Conservation (phyloP, 2,329 filamentous ascomycete species). For the Cyanodermella asteris region DNA sequence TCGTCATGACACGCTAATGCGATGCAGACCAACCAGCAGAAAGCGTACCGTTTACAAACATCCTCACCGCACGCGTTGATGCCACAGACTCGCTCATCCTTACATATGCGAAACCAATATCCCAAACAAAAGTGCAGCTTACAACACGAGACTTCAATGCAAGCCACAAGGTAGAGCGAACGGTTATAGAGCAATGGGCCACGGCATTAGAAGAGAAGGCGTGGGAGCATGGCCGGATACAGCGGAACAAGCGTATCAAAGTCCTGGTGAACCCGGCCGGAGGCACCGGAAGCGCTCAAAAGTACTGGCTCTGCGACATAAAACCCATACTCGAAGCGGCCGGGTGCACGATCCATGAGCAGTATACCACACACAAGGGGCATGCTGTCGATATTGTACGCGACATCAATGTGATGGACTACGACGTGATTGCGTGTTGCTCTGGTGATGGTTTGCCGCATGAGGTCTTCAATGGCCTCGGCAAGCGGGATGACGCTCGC, state of each 20-base stretch:
- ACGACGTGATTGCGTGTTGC: constrained; percentile 69
- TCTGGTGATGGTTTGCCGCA: constrained; percentile 83
- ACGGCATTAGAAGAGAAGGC: no score
- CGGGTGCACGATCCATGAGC: constrained; percentile 51
- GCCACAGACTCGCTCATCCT: no score
- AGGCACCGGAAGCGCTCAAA: constrained; percentile 55
- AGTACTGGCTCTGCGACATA: constrained; percentile 51
- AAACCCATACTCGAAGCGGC: constrained; percentile 69
- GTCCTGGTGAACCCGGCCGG: constrained; percentile 81
- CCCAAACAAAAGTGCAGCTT: no score
- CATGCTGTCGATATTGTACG: constrained; percentile 61
- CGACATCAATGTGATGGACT: constrained; percentile 53
- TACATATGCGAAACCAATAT: no score
- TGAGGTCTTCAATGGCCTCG: constrained; percentile 88
- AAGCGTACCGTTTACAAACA: no score
- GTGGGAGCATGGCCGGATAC: constrained; percentile 44
- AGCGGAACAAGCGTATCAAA: constrained; percentile 56
- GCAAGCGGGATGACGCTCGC: constrained; percentile 49
- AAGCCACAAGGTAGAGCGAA: no score
- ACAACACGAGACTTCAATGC: no score
- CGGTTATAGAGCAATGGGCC: no score
- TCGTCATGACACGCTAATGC: no score
- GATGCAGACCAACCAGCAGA: no score
- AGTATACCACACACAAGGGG: constrained; percentile 47
- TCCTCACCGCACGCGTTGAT: no score